Evolutionary conservation across 805 yeast genomes (phyloP), one percentile per base, ranked within the genome.

Genomic region (Lachancea meyersii): DNA sequence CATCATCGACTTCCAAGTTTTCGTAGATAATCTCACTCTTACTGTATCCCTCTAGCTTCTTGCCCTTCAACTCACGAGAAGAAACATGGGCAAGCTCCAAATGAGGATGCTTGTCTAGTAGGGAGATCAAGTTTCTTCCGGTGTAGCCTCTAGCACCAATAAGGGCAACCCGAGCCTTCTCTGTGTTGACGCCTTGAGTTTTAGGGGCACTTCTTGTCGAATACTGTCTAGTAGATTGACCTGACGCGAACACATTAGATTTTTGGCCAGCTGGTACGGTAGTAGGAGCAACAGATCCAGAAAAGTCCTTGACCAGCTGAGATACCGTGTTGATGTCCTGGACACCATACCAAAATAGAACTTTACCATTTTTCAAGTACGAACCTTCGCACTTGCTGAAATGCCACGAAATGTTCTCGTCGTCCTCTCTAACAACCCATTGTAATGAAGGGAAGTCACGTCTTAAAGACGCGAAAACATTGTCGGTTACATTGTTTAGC

Each of bases 101-200:
- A 62, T 77, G 77, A 35, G 95, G 95, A 67, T 93, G 99, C 38
- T 73, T 69, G 65, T 93, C 86, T 50, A 93, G 84, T 70, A 93
- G 72, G 28, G 82, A 76, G 50, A 93, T 87, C 63, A 93, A 75
- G 57, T 91, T 91, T 68, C 86, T 95, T 27, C 98, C 99, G 16
- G 97, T 91, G 68, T 76, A 87, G 23, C 99, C 99, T 69, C 99
- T 82, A 32, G 99, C 99, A 54, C 99, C 99, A 60, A 93, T 91
- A 55, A 93, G 75, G 1, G 96, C 98, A 37, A 93, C 88, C 52
- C 78, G 79, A 18, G 94, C 73, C 48, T 73, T 73, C 32, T 72
- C 63, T 31, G 73, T 72, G 69, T 80, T 84, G 28, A 75, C 61
- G 30, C 87, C 91, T 41, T 73, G 71, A 40, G 74, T 71, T 35